Evolutionary conservation across 306 rosid genomes (phyloP).

Genomic region (Hippophae gyantsensis): DNA sequence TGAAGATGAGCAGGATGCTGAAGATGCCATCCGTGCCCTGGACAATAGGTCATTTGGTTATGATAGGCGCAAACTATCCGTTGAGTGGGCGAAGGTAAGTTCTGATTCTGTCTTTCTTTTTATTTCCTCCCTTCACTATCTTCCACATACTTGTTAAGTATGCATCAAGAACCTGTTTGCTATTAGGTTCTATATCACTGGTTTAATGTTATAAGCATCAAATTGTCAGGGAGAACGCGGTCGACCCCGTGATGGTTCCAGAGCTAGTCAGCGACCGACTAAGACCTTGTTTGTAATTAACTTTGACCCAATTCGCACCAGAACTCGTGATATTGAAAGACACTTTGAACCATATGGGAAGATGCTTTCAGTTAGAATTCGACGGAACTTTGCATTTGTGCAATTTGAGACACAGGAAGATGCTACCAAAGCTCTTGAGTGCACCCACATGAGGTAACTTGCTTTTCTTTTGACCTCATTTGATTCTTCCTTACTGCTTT

Average conservation of each 20-base stretch:
- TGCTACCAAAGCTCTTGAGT: slow-evolving; percentile 84
- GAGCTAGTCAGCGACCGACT: slow-evolving; percentile 79
- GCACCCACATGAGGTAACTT: slow-evolving; percentile 71
- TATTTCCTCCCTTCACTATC: background rate
- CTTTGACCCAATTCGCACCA: slow-evolving; percentile 70
- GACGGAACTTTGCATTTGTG: slow-evolving; percentile 90
- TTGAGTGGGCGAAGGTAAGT: slow-evolving; percentile 92
- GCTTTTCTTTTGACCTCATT: background rate
- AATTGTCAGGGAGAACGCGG: slow-evolving; percentile 73
- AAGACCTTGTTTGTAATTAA: slow-evolving; percentile 82
- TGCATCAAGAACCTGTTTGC: too few relatives aligned
- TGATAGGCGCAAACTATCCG: slow-evolving; percentile 80
- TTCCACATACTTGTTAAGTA: background rate
- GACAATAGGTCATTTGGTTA: slow-evolving; percentile 76
- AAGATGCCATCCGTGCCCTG: slow-evolving; percentile 71
- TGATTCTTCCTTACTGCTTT: too few relatives aligned
- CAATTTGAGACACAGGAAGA: slow-evolving; percentile 95
- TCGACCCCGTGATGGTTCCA: slow-evolving; percentile 67
- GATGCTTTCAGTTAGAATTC: slow-evolving; percentile 70
- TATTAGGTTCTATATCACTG: too few relatives aligned
- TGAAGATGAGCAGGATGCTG: slow-evolving; percentile 87
- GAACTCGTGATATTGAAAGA: slow-evolving; percentile 74
- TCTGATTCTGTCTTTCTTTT: background rate
- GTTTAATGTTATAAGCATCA: background rate
- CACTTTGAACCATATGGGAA: slow-evolving; percentile 88